These are phyloP conservation scores for Sinapis alba DNA, from an alignment of 441 rosid species.

Conservation along the genomic window DNA sequence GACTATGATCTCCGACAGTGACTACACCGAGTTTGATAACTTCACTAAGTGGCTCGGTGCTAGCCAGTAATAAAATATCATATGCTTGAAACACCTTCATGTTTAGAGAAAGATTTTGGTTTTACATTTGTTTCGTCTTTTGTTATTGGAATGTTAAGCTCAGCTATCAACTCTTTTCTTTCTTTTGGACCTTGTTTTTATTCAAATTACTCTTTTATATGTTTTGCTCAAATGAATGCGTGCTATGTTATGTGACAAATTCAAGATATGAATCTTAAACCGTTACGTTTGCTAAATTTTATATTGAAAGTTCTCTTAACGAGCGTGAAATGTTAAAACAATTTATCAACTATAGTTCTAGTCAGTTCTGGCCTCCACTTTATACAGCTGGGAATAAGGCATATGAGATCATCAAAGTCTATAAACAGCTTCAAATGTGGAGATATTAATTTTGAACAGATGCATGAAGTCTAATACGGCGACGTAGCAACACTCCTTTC, in stretches of 20 bases:
- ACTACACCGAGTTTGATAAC: conserved; percentile 90
- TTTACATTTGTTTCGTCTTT: conserved; percentile 20
- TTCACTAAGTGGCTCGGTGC: conserved; percentile 95
- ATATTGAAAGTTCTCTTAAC: no score
- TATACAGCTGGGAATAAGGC: background rate
- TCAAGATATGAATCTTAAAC: background rate
- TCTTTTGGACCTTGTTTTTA: background rate
- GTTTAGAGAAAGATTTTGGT: conserved; percentile 35
- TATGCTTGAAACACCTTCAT: conserved; percentile 17
- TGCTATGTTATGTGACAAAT: background rate
- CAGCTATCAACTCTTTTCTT: conserved; percentile 22
- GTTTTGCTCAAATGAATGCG: background rate
- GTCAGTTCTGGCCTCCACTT: background rate
- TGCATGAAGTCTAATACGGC: conserved; percentile 22
- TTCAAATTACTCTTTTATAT: background rate
- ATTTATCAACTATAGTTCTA: no score
- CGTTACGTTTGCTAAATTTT: background rate
- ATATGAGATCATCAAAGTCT: background rate
- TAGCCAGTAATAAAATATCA: conserved; percentile 58
- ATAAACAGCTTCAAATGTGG: background rate
- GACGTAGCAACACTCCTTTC: conserved; percentile 53
- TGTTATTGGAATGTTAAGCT: conserved; percentile 20
- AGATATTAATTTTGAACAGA: conserved; percentile 7
- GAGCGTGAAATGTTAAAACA: no score
- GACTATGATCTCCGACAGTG: conserved; percentile 93